Evolutionary conservation across 164 flowering plant species (phyloP).

Genomic region (Echeveria elegans): DNA sequence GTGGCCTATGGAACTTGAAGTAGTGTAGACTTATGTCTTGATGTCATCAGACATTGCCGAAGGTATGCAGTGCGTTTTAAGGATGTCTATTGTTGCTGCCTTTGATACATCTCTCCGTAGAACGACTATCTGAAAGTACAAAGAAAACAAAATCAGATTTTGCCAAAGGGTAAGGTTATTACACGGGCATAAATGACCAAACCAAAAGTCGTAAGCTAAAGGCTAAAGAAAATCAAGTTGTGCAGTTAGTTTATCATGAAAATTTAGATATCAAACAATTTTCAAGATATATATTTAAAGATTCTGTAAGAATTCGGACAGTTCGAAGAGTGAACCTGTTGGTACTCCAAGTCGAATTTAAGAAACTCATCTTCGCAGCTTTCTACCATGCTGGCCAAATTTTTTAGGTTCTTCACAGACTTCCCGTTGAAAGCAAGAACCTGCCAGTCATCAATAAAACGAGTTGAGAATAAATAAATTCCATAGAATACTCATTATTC

Average conservation of each 20-base stretch:
- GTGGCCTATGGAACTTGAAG: not conserved
- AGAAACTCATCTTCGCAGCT: conserved; percentile 60
- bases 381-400: conserved; percentile 81
- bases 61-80: conserved; percentile 82
- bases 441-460: conserved; percentile 21
- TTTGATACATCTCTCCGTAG: conserved; percentile 58
- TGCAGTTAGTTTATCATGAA: no score
- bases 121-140: conserved; percentile 61
- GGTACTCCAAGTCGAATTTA: conserved; percentile 73
- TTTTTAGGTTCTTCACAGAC: conserved; percentile 75
- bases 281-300: no score
- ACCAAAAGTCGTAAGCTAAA: not conserved
- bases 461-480: not conserved
- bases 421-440: conserved; percentile 73
- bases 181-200: conserved; percentile 2
- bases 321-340: conserved; percentile 43
- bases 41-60: conserved; percentile 94
- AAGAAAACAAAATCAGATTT: not conserved
- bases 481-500: not conserved
- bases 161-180: not conserved
- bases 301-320: not conserved
- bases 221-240: not conserved
- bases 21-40: conserved; percentile 28
- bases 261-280: no score
- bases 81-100: conserved; percentile 78